Conservation (phyloP, 805 yeast genomes). For the Diddensiella santjacobensis region DNA sequence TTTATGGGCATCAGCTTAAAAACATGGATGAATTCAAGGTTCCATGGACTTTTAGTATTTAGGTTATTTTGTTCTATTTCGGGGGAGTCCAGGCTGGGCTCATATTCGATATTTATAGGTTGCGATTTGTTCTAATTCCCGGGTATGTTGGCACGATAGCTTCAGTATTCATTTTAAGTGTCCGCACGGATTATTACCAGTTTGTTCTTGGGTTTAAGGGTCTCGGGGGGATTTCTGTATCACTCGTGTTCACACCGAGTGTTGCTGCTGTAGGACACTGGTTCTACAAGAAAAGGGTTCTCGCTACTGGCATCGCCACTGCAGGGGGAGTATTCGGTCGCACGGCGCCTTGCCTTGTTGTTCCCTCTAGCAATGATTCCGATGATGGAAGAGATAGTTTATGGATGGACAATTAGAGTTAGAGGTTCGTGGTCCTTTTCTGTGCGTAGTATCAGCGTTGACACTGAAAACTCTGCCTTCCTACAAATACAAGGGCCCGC, state of each 20-base stretch:
- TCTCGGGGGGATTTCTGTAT: conserved; percentile 44
- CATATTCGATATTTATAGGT: conserved; percentile 58
- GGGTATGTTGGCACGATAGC: conserved; percentile 45
- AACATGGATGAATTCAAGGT: conserved; percentile 45
- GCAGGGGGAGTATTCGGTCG: conserved; percentile 70
- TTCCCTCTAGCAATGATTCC: conserved; percentile 52
- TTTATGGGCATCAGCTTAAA: conserved; percentile 49
- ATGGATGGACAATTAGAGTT: conserved; percentile 55
- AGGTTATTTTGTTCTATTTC: conserved; percentile 36
- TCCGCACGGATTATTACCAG: conserved; percentile 50
- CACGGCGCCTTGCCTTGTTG: too few relatives aligned
- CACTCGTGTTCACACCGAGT: conserved; percentile 48
- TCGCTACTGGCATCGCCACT: conserved; percentile 59
- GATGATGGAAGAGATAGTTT: conserved; percentile 49
- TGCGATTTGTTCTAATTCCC: conserved; percentile 40
- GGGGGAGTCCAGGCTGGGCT: conserved; percentile 50
- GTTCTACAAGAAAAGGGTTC: conserved; percentile 53
- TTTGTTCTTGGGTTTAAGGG: conserved; percentile 54
- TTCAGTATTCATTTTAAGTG: conserved; percentile 52
- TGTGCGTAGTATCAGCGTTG: conserved; percentile 32
- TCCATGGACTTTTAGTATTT: conserved; percentile 62
- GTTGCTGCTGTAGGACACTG: conserved; percentile 59
- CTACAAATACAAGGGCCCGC: conserved; percentile 22
- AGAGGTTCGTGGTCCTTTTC: conserved; percentile 36
- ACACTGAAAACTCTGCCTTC: conserved; percentile 39